A percentile compares a stretch with the other conserved stretches of the same genome.
These are phyloP conservation scores for Pneumocystis wakefieldiae DNA, from an alignment of 1,139 yeast species.

Conservation along the genomic window DNA sequence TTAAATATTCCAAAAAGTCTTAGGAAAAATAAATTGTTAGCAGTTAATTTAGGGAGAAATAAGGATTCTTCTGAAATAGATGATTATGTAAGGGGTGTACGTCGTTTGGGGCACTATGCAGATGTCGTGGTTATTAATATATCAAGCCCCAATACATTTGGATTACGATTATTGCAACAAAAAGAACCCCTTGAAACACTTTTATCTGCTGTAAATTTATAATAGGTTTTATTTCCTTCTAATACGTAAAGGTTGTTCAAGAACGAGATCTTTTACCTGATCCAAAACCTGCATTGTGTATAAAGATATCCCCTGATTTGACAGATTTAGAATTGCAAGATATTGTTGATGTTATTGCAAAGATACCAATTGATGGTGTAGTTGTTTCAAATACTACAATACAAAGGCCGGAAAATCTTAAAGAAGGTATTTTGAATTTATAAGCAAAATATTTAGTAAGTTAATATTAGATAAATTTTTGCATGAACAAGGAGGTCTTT, in stretches of 20 bases:
- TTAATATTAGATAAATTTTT: conserved; percentile 28
- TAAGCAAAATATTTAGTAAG: background rate
- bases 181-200: conserved; percentile 57
- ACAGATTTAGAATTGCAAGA: conserved; percentile 66
- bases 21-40: conserved; percentile 51
- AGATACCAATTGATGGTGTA: conserved; percentile 74
- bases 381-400: conserved; percentile 86
- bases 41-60: conserved; percentile 79
- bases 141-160: conserved; percentile 96
- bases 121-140: conserved; percentile 83
- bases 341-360: conserved; percentile 67
- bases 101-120: conserved; percentile 64
- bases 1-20: conserved; percentile 36
- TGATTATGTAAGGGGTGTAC: conserved; percentile 77
- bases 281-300: conserved; percentile 45
- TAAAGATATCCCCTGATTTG: conserved; percentile 88
- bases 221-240: background rate
- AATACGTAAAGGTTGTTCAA: conserved; percentile 19
- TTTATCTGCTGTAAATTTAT: conserved; percentile 29
- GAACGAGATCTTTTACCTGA: conserved; percentile 25
- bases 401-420: conserved; percentile 32
- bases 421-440: background rate
- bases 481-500: conserved; percentile 68
- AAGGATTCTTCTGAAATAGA: conserved; percentile 77
- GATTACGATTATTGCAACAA: conserved; percentile 70